Evolutionary conservation across 2,329 filamentous ascomycete genomes (phyloP), one percentile per base, ranked within the genome.

Genomic region (Pleomassaria siparia): DNA sequence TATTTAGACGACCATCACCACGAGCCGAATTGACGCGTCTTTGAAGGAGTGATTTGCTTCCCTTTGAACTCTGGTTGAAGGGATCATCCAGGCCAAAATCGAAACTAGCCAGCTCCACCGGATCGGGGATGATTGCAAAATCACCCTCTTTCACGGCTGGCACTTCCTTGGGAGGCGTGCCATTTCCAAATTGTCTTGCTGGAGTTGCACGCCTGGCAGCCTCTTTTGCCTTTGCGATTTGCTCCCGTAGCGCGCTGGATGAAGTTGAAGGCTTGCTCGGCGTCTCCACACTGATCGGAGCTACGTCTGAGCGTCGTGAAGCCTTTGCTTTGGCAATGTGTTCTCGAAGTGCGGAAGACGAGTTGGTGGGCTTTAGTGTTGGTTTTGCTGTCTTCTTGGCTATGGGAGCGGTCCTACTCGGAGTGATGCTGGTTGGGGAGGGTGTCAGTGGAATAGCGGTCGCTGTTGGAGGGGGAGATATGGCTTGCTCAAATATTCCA

Each of bases 251-350:
- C 1, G 91, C 86, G 12, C 81, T 79, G 0, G 92, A 96, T 0
- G 91, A 90, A 59, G 88, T 94, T 7, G 72, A 70, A 0, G 66
- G 62, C 49, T 76, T 80, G 8, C 51, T 44, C 1, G 62, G 57
- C 7, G 57, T 50, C 12, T 52, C 57, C 16, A 37, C 29, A 4
- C 50, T 40, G 2, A 42, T 41, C n/a, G 50, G 48, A 21, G 42
- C 25, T 8, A 36, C 42, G 15, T 60, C 49, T 16, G 54, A 64
- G 49, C 63, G 72, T 46, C 83, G 87, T 2, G 90, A 88, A 2
- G 91, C 91, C 65, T 92, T 95, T 1, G 94, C 92, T 60, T 91
- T 92, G 29, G 91, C 90, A 53, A 97, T 96, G 44, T 94, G 91
- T 43, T 96, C 90, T 26, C 94, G 84, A 12, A 99, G 74, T 0